Conservation (phyloP, 2,329 filamentous ascomycete species). For the Sarocladiaceae sp. region DNA sequence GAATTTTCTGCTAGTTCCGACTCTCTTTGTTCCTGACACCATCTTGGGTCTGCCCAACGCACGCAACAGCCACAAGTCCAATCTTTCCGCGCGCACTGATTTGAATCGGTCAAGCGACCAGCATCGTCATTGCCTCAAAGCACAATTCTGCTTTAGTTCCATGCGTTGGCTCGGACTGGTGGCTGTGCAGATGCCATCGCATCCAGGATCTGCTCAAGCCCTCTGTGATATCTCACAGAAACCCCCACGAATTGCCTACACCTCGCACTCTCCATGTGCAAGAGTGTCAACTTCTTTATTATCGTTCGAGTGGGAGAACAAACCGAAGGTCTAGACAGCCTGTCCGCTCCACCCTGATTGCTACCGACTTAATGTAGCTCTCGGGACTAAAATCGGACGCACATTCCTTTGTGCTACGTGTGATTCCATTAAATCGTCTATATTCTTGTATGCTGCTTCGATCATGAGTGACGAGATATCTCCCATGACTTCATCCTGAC, state of each 20-base stretch:
- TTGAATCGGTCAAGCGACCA: too few relatives aligned
- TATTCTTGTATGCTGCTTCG: slow-evolving; percentile 25
- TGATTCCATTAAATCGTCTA: too few relatives aligned
- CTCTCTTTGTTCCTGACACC: too few relatives aligned
- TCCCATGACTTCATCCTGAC: not conserved
- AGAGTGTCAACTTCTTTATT: slow-evolving; percentile 50
- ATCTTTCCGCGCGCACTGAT: too few relatives aligned
- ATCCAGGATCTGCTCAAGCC: too few relatives aligned
- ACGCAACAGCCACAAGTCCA: too few relatives aligned
- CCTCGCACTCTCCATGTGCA: slow-evolving; percentile 51
- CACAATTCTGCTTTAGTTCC: too few relatives aligned
- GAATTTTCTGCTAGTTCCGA: too few relatives aligned
- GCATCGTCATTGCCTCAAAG: too few relatives aligned
- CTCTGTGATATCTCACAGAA: not conserved
- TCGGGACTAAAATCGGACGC: slow-evolving; percentile 59
- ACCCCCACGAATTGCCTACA: slow-evolving; percentile 56
- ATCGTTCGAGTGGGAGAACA: slow-evolving; percentile 57
- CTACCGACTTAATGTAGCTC: slow-evolving; percentile 48
- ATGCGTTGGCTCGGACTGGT: too few relatives aligned
- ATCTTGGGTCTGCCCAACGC: too few relatives aligned
- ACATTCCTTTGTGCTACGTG: slow-evolving; percentile 30
- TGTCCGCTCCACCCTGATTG: slow-evolving; percentile 59
- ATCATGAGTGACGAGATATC: not conserved
- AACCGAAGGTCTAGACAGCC: slow-evolving; percentile 61
- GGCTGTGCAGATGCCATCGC: too few relatives aligned